Base-by-base conservation (phyloP, 352 stramenopile genomes). In the Pythium vanterpoolii region DNA sequence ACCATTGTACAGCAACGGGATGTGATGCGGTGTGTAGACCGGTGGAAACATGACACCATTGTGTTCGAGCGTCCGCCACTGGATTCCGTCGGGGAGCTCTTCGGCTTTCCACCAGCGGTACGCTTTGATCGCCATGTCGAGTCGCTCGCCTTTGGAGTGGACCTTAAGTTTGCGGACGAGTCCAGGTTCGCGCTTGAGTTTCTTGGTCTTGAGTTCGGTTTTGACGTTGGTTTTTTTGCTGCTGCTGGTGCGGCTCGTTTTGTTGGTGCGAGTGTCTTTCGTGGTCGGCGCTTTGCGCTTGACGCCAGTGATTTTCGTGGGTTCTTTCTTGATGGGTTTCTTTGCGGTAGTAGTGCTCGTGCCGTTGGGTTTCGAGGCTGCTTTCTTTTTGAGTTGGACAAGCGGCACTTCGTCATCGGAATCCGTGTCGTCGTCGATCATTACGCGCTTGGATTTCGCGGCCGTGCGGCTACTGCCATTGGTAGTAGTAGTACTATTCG, bases 61-160 rank as follows among this genome's bases (percentile, higher is more conserved):
- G 86, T 99, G 98, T 72, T 99, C 97, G 66, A 99, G 90, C n/a
- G 90, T 98, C n/a, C 79, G 77, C 97, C 97, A 99, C 71, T 99
- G 92, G 68, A 96, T 97, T 45, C 96, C 96, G 39, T 95, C 80
- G 0, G 96, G 94, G 10, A 97, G 85, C 59, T 98, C 82, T 42
- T 94, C 79, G 23, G 96, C 93, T 66, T 99, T 97, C 98, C 98
- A 99, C 98, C 98, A 99, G 31, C 98, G 94, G 71, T 98, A 99
- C 56, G 97, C 93, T 76, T 99, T 98, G 72, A 99, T 98, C 18
- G 96, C 96, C 83, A 98, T 97, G 53, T 98, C 89, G 50, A 99
- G 81, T 11, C 90, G 86, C 71, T 99, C 95, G 39, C 83, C 69
- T 63, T 97, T 98, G 40, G 93, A 96, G 31, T 98, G 79, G 49